Evolutionary conservation across 495 filamentous ascomycete species (phyloP), one percentile per base, ranked within the genome.

Genomic region (Clavariopsis aquatica): DNA sequence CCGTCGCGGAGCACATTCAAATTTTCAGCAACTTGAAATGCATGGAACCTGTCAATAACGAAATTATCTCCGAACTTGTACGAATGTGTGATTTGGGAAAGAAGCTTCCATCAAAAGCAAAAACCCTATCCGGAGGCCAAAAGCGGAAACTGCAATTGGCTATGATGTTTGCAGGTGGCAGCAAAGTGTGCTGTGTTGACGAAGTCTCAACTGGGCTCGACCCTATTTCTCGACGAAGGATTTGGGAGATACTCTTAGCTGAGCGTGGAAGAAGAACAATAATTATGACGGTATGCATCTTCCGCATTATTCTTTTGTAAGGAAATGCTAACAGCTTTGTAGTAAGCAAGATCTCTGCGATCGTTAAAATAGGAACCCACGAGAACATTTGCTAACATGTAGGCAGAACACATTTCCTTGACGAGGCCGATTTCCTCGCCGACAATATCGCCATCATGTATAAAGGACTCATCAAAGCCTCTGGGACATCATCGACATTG

Each of bases 121-220:
- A 81, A 60, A 89, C 89, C 1, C 79, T 96, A 5, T 94, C 90
- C 2, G 91, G 92, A 7, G 92, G 92, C 0, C 92, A 96, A 74
- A 95, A 93, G 74, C 80, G 92, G 23, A 95, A 95, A 74, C 77
- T 93, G n/a, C 92, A 96, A 71, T 81, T 96, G 12, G 88, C 88
- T 19, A 92, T 94, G 84, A 95, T 94, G 90, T 85, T 96, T 57
- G 92, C 89, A 27, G 92, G 92, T 45, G 92, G 90, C n/a, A 90
- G 86, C 63, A 84, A 81, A n/a, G 85, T 96, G 7, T 96, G 92
- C 74, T 92, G 90, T 73, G 87, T 96, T 9, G 92, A 96, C 71
- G 92, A 96, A 71, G 90, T 51, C 46, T 29, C 86, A 15, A 87
- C 84, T 55, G 92, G 92, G 6, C 78, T 96, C 10, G 92, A 96